These are phyloP conservation scores for Naegleria gruberi DNA, from an alignment of 208 protist species.

Conservation along the genomic window DNA sequence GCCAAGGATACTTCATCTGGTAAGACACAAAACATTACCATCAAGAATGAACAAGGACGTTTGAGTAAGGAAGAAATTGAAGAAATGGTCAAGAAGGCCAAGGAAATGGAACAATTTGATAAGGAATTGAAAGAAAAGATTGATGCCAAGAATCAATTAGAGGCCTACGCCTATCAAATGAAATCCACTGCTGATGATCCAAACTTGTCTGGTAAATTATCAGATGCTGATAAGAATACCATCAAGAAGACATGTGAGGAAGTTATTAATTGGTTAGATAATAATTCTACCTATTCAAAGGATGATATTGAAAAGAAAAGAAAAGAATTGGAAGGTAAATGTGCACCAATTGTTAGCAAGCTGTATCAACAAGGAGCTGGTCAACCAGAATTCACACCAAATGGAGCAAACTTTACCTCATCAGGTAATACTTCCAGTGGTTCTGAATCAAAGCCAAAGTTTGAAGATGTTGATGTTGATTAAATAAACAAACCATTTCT, in stretches of 20 bases:
- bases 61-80: constrained; percentile 64
- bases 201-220: constrained; percentile 57
- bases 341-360: too few species aligned
- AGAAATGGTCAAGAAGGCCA: constrained; percentile 61
- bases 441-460: too few species aligned
- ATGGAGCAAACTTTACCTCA: too few species aligned
- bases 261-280: constrained; percentile 61
- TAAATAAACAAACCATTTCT: too few species aligned
- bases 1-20: constrained; percentile 72
- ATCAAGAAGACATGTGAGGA: constrained; percentile 60
- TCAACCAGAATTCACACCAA: too few species aligned
- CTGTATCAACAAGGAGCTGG: too few species aligned
- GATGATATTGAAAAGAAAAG: constrained; percentile 55
- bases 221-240: constrained; percentile 45
- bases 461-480: too few species aligned
- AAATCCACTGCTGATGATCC: constrained; percentile 63
- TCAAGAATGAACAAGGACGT: constrained; percentile 60
- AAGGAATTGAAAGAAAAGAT: constrained; percentile 59
- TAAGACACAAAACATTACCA: constrained; percentile 62
- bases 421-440: too few species aligned
- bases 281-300: constrained; percentile 73
- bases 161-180: constrained; percentile 80
- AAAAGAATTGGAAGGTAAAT: constrained; percentile 58
- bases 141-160: constrained; percentile 70
- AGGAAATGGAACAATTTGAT: constrained; percentile 58